phyloP scores from a whole-genome alignment of 345 rosid species.

The Euclidium syriacum region DNA sequence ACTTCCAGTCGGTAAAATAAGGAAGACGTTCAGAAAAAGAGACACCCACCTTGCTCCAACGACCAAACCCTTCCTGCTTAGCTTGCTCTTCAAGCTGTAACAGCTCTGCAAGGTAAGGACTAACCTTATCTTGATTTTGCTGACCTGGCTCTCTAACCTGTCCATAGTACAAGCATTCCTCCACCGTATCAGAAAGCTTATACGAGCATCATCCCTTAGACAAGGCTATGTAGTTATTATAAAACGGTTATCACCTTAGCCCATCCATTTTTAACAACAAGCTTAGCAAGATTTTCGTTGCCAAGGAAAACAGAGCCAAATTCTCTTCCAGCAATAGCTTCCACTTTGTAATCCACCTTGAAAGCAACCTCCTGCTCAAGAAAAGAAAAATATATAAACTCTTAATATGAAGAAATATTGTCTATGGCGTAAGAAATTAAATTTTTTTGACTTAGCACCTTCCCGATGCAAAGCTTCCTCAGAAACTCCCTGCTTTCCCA shows the following conservation, averaged over 20 bases:
- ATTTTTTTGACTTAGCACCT: slow-evolving; percentile 46
- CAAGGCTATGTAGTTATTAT: neutral
- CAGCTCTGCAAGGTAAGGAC: slow-evolving; percentile 73
- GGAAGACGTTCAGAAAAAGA: slow-evolving; percentile 1
- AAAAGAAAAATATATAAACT: neutral
- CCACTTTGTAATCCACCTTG: slow-evolving; percentile 77
- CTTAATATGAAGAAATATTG: neutral
- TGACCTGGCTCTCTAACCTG: slow-evolving; percentile 87
- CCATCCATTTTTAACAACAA: slow-evolving; percentile 83
- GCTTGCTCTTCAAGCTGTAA: slow-evolving; percentile 70
- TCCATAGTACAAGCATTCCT: slow-evolving; percentile 7
- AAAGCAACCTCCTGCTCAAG: slow-evolving; percentile 76
- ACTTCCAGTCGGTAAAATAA: neutral
- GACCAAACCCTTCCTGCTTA: slow-evolving; percentile 71
- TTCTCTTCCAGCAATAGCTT: slow-evolving; percentile 65
- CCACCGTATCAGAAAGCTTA: slow-evolving; percentile 2
- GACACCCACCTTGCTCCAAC: slow-evolving; percentile 74
- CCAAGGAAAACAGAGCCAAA: slow-evolving; percentile 90
- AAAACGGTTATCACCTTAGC: slow-evolving; percentile 58
- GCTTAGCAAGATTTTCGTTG: slow-evolving; percentile 65
- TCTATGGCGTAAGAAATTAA: neutral
- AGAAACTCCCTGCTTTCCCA: slow-evolving; percentile 93
- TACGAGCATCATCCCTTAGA: slow-evolving; percentile 1
- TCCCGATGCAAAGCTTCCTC: slow-evolving; percentile 94
- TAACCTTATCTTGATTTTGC: slow-evolving; percentile 86